A percentile compares a stretch with the other conserved stretches of the same genome.
phyloP scores from a whole-genome alignment of 2,329 filamentous ascomycete species.

The Chaetomium globosum region DNA sequence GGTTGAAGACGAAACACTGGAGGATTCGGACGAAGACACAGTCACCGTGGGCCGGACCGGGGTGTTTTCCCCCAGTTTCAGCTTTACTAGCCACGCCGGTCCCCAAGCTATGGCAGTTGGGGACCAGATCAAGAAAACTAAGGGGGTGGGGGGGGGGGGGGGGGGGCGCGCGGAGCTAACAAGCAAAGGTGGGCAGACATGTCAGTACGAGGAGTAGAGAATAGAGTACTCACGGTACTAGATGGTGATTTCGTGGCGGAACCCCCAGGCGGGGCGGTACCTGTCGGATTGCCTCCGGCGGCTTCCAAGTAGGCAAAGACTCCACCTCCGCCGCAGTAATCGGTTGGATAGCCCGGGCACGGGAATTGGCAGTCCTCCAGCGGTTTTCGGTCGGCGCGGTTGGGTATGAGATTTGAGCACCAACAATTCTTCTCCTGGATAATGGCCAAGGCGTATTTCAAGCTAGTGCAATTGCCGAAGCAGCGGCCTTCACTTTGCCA shows the following conservation, averaged over 20 bases:
- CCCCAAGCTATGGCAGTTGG: background rate
- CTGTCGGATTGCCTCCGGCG: slow-evolving; percentile 22
- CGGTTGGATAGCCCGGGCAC: slow-evolving; percentile 70
- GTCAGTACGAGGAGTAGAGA: slow-evolving; percentile 11
- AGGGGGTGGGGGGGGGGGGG: background rate
- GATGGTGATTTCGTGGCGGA: slow-evolving; percentile 6
- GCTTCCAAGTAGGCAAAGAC: slow-evolving; percentile 69
- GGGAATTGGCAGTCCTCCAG: slow-evolving; percentile 54
- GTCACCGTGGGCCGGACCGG: slow-evolving; percentile 44
- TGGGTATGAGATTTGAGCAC: slow-evolving; percentile 72
- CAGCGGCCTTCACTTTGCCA: slow-evolving; percentile 74
- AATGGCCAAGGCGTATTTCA: slow-evolving; percentile 66
- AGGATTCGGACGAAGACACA: slow-evolving; percentile 37
- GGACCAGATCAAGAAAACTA: slow-evolving; percentile 2
- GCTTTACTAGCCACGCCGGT: slow-evolving; percentile 34
- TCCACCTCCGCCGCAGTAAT: slow-evolving; percentile 65
- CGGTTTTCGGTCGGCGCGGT: slow-evolving; percentile 45
- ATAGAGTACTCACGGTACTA: slow-evolving; percentile 25
- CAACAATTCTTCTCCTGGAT: slow-evolving; percentile 68
- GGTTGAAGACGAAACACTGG: slow-evolving; percentile 34
- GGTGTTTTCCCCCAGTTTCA: slow-evolving; percentile 44
- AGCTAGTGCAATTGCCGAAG: slow-evolving; percentile 56
- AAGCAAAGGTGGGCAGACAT: slow-evolving; percentile 12
- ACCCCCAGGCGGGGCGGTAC: slow-evolving; percentile 25
- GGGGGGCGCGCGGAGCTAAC: background rate